Conservation (phyloP, 192 early-diverging fungal genomes). For the Geranomyces variabilis region DNA sequence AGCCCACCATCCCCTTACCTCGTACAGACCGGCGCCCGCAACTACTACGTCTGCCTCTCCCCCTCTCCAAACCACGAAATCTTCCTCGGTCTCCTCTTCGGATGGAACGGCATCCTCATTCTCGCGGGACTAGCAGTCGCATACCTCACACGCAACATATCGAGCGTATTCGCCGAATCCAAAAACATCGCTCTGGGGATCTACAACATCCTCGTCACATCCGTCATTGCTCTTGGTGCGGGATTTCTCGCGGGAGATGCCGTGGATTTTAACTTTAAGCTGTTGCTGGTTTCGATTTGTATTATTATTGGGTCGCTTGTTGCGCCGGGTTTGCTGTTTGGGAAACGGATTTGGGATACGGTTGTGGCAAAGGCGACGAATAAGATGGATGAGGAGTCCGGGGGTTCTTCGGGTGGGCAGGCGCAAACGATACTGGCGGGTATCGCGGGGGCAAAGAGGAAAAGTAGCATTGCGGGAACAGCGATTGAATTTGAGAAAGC, state of each 20-base stretch:
- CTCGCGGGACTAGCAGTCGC: not conserved
- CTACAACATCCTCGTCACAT: not conserved
- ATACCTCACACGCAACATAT: conserved; percentile 3
- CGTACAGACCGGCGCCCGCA: not conserved
- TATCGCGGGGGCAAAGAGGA: not conserved
- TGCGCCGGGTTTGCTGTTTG: not conserved
- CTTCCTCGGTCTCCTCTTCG: conserved; percentile 3
- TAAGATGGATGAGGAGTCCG: not conserved
- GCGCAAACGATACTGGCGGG: too few species aligned
- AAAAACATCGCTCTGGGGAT: not conserved
- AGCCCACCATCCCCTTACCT: not conserved
- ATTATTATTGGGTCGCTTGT: not conserved
- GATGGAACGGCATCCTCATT: not conserved
- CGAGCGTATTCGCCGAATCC: conserved; percentile 3
- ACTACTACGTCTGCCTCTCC: not conserved
- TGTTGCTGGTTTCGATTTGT: not conserved
- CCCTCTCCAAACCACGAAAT: not conserved
- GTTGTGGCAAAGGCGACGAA: not conserved
- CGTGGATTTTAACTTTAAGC: conserved; percentile 4
- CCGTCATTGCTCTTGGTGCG: not conserved
- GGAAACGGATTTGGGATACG: conserved; percentile 1
- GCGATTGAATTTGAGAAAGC: conserved; percentile 4
- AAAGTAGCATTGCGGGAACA: not conserved
- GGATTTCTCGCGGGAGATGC: conserved; percentile 6
- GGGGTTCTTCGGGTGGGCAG: not conserved